Conservation (phyloP, 192 early-diverging fungal genomes). For the Neocallimastix lanati region DNA sequence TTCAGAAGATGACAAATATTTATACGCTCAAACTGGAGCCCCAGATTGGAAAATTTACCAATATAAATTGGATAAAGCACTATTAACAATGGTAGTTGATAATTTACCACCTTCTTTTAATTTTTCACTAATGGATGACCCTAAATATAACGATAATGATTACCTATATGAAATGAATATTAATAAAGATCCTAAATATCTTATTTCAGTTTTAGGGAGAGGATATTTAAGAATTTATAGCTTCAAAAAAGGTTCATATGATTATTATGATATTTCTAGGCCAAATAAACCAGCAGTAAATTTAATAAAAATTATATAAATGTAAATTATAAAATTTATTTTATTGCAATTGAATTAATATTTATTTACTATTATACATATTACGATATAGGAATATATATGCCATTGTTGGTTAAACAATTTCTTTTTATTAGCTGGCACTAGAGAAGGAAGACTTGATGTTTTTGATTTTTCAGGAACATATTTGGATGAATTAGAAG, state of each 20-base stretch:
- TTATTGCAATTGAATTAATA: no score
- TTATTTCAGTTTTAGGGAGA: neutral
- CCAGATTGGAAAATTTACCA: neutral
- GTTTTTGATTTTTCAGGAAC: neutral
- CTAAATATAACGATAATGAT: neutral
- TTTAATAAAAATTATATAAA: no score
- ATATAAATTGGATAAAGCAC: neutral
- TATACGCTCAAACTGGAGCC: neutral
- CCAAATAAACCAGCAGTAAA: neutral
- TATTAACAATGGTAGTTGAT: neutral
- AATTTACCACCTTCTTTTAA: neutral
- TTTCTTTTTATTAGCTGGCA: neutral
- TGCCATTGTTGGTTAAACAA: neutral
- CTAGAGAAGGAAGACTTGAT: neutral
- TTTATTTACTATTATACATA: no score
- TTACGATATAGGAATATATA: neutral
- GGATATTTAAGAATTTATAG: neutral
- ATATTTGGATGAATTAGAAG: neutral
- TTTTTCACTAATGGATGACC: neutral
- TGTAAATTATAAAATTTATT: no score
- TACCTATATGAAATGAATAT: neutral
- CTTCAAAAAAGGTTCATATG: neutral
- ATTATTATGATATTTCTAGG: neutral
- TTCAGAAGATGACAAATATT: neutral
- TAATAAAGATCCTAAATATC: neutral